These are phyloP conservation scores for Candida quercuum DNA, from an alignment of 805 yeast species.

Conservation along the genomic window DNA sequence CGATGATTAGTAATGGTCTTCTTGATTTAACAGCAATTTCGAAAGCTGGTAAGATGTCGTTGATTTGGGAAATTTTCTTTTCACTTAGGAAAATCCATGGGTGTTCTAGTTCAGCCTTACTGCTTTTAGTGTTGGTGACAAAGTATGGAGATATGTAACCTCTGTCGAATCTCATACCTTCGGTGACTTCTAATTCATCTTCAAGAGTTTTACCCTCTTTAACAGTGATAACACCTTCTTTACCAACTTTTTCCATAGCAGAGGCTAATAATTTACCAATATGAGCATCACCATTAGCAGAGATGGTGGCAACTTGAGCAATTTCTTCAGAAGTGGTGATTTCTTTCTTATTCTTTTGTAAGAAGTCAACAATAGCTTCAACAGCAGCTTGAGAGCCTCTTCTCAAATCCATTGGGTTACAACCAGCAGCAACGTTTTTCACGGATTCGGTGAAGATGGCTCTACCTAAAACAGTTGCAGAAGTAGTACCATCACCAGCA, in stretches of 20 bases:
- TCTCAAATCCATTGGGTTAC: constrained; percentile 99
- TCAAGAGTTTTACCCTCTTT: constrained; percentile 97
- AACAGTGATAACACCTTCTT: constrained; percentile 98
- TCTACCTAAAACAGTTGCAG: constrained; percentile 95
- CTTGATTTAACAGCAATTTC: constrained; percentile 92
- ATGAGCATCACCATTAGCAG: constrained; percentile 95
- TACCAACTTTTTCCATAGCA: constrained; percentile 99
- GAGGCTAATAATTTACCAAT: constrained; percentile 89
- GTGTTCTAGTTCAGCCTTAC: constrained; percentile 94
- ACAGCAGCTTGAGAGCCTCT: constrained; percentile 98
- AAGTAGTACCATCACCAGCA: constrained; percentile 99
- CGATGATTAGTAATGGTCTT: constrained; percentile 89
- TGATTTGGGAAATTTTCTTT: constrained; percentile 92
- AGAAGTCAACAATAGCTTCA: constrained; percentile 85
- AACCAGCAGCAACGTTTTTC: constrained; percentile 98
- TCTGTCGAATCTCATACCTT: constrained; percentile 99
- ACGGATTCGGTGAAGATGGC: constrained; percentile 95
- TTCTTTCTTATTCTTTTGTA: constrained; percentile 87
- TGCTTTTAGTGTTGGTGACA: constrained; percentile 80
- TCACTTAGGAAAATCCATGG: constrained; percentile 75
- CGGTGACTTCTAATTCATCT: constrained; percentile 95
- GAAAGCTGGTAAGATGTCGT: constrained; percentile 85
- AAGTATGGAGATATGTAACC: constrained; percentile 98
- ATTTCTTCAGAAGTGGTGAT: constrained; percentile 94
- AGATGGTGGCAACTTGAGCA: constrained; percentile 97